phyloP scores from a whole-genome alignment of 2,329 filamentous ascomycete species.

The Zymoseptoria crescenta region DNA sequence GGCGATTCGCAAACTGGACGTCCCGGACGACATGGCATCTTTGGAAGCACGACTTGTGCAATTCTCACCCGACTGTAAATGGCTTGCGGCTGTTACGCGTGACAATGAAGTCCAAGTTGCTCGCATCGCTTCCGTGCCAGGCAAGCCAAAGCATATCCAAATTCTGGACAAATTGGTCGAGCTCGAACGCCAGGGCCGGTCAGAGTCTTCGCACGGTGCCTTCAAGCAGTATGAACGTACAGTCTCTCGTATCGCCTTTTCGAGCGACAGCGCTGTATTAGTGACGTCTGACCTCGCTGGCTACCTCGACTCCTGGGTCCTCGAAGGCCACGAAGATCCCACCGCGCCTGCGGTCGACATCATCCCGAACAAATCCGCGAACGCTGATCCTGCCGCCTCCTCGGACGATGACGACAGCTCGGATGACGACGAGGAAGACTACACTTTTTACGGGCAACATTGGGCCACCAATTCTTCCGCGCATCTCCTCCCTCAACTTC shows the following conservation, averaged over 20 bases:
- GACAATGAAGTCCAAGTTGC: slow-evolving; percentile 40
- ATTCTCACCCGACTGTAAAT: slow-evolving; percentile 62
- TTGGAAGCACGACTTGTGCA: slow-evolving; percentile 62
- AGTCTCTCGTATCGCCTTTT: slow-evolving; percentile 69
- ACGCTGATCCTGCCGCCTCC: slow-evolving; percentile 25
- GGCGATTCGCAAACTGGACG: slow-evolving; percentile 60
- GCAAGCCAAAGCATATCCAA: slow-evolving; percentile 30
- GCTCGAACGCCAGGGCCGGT: slow-evolving; percentile 30
- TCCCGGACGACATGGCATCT: slow-evolving; percentile 50
- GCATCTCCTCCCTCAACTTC: slow-evolving; percentile 38
- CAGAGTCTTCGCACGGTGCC: slow-evolving; percentile 24
- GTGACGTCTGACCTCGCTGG: slow-evolving; percentile 76
- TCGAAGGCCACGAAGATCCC: slow-evolving; percentile 51
- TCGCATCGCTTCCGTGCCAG: slow-evolving; percentile 40
- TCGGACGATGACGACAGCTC: slow-evolving; percentile 25
- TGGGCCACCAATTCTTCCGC: slow-evolving; percentile 68
- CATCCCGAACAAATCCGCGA: slow-evolving; percentile 22
- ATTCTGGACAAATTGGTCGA: slow-evolving; percentile 33
- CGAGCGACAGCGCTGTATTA: slow-evolving; percentile 69
- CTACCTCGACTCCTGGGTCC: slow-evolving; percentile 77
- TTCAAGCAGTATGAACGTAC: slow-evolving; percentile 67
- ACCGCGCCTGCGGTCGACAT: slow-evolving; percentile 36
- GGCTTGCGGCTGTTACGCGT: slow-evolving; percentile 52
- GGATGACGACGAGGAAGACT: slow-evolving; percentile 45
- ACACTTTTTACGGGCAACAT: slow-evolving; percentile 51